Percentiles rank a stretch among this genome's conserved stretches.
phyloP scores from a whole-genome alignment of 2,329 filamentous ascomycete genomes.

The Domatiomyces catenatus region DNA sequence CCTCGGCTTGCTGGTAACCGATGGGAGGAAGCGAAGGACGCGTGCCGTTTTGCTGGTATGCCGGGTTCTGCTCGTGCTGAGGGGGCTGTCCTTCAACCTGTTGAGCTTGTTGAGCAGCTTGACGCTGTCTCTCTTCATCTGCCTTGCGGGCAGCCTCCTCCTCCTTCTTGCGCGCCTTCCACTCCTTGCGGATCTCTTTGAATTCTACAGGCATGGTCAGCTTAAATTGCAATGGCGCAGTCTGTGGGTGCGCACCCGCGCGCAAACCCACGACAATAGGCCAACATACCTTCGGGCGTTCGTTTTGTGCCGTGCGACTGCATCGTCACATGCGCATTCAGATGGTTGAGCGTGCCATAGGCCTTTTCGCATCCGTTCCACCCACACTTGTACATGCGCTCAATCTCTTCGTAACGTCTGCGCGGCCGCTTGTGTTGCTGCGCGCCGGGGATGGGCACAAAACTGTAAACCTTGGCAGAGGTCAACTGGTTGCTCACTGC shows the following conservation, averaged over 20 bases:
- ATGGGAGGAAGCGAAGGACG: slow-evolving; percentile 60
- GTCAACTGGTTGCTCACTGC: slow-evolving; percentile 17
- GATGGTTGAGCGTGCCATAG: slow-evolving; percentile 89
- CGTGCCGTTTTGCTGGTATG: slow-evolving; percentile 32
- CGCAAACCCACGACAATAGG: background rate
- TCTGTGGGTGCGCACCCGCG: no score
- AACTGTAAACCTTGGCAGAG: slow-evolving; percentile 66
- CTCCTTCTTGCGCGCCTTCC: slow-evolving; percentile 99
- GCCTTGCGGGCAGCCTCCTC: slow-evolving; percentile 81
- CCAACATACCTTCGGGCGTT: slow-evolving; percentile 78
- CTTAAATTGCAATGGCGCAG: background rate
- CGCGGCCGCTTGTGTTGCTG: slow-evolving; percentile 94
- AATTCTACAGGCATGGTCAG: slow-evolving; percentile 49
- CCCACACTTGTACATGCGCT: slow-evolving; percentile 99
- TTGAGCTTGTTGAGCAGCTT: slow-evolving; percentile 40
- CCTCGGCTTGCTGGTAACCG: slow-evolving; percentile 48
- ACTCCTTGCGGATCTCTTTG: slow-evolving; percentile 97
- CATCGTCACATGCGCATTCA: slow-evolving; percentile 98
- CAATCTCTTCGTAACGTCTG: slow-evolving; percentile 91
- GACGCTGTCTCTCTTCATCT: slow-evolving; percentile 62
- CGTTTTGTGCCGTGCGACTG: slow-evolving; percentile 89
- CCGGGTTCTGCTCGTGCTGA: slow-evolving; percentile 24
- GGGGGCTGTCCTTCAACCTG: slow-evolving; percentile 33
- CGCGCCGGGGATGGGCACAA: slow-evolving; percentile 85
- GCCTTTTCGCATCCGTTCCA: slow-evolving; percentile 98